A percentile compares a stretch with the other conserved stretches of the same genome.
Evolutionary conservation across 257 asterid genomes (phyloP).

Genomic region (Lithospermum erythrorhizon): DNA sequence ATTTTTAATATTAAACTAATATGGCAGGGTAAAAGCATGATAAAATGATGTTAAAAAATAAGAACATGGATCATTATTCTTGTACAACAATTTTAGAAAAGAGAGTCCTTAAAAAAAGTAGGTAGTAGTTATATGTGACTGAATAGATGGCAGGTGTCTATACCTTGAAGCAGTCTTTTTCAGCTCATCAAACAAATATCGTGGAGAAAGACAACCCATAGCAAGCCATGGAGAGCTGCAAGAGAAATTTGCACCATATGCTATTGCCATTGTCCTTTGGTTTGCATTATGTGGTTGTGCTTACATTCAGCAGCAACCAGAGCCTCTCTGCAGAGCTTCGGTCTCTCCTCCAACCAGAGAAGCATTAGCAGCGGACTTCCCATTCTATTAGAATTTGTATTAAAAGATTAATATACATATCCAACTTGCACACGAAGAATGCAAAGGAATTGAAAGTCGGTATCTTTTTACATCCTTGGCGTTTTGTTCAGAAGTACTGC

Average conservation of each 20-base stretch:
- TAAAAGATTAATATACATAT: background rate
- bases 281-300: slow-evolving; percentile 48
- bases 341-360: slow-evolving; percentile 89
- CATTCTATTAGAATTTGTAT: slow-evolving; percentile 34
- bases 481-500: no score
- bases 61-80: background rate
- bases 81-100: background rate
- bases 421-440: background rate
- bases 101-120: no score
- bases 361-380: slow-evolving; percentile 53
- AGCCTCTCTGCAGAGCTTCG: slow-evolving; percentile 91
- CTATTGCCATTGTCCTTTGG: slow-evolving; percentile 51
- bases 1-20: no score
- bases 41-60: background rate
- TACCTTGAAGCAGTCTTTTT: slow-evolving; percentile 74
- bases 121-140: background rate
- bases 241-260: slow-evolving; percentile 89
- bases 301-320: slow-evolving; percentile 60
- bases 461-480: no score
- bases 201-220: slow-evolving; percentile 97
- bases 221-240: slow-evolving; percentile 99
- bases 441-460: background rate
- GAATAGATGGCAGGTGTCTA: slow-evolving; percentile 1
- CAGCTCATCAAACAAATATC: slow-evolving; percentile 89
- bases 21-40: background rate